Conservation (phyloP, 2,329 filamentous ascomycete genomes). For the Corynespora cassiicola region DNA sequence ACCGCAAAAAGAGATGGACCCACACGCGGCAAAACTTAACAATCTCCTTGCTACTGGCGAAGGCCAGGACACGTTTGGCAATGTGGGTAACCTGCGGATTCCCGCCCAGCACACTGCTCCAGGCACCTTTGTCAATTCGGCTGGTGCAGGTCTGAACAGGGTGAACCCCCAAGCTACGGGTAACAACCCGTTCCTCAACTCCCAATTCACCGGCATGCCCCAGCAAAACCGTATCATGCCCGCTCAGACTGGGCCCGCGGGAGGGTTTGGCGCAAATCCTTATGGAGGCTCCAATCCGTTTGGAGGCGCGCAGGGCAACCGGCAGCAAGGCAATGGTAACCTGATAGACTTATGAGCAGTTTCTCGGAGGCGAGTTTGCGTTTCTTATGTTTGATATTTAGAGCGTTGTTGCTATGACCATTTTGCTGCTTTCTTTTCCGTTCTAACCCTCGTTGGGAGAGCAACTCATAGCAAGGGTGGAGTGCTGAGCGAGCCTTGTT, state of each 20-base stretch:
- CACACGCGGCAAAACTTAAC: conserved; percentile 78
- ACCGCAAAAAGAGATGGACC: conserved; percentile 55
- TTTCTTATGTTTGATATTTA: conserved; percentile 30
- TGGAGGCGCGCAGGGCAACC: conserved; percentile 49
- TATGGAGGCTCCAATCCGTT: conserved; percentile 62
- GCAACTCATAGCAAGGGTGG: conserved; percentile 11
- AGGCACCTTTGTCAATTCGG: conserved; percentile 95
- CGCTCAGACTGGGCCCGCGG: conserved; percentile 59
- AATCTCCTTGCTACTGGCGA: conserved; percentile 85
- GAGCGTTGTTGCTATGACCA: conserved; percentile 13
- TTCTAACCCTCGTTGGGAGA: conserved; percentile 8
- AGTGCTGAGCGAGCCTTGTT: conserved; percentile 1
- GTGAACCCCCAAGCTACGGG: conserved; percentile 73
- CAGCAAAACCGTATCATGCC: conserved; percentile 56
- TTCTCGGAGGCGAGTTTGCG: not conserved
- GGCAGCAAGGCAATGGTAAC: conserved; percentile 59
- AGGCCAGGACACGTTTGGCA: conserved; percentile 96
- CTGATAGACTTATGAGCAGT: conserved; percentile 64
- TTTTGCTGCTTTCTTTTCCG: not conserved
- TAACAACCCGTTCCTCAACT: conserved; percentile 87
- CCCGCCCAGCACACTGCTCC: conserved; percentile 96
- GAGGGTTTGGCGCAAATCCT: conserved; percentile 51
- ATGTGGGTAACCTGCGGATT: conserved; percentile 94
- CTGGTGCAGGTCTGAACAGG: conserved; percentile 77
- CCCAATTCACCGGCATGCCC: conserved; percentile 77